A percentile compares a stretch with the other conserved stretches of the same genome.
Conservation (phyloP, 306 rosid genomes). For the Sphenostylis stenocarpa region DNA sequence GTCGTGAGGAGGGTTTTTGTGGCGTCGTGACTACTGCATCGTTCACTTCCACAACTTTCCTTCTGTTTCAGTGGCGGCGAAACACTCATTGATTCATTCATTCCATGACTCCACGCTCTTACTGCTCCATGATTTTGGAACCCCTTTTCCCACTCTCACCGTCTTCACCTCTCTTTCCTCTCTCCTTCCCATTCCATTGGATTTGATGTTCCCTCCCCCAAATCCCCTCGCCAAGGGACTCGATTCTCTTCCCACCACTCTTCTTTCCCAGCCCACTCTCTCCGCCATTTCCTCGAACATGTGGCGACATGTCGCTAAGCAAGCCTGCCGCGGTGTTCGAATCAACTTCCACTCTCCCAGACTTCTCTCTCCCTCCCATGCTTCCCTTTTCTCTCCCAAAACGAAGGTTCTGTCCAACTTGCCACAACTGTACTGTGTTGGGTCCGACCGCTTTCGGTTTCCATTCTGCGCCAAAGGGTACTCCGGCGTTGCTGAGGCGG, state of each 20-base stretch:
- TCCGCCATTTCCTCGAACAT: constrained; percentile 53
- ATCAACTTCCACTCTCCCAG: constrained; percentile 30
- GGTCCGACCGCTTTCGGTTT: background rate
- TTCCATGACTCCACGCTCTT: background rate
- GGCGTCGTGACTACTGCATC: background rate
- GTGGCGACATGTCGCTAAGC: constrained; percentile 69
- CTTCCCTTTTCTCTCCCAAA: background rate
- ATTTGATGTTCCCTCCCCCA: constrained; percentile 51
- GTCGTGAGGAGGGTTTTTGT: background rate
- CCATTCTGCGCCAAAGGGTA: constrained; percentile 47
- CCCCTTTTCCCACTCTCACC: background rate
- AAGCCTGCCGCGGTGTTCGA: constrained; percentile 35
- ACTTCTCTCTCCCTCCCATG: constrained; percentile 30
- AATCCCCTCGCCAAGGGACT: constrained; percentile 32
- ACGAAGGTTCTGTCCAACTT: background rate
- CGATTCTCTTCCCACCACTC: constrained; percentile 5
- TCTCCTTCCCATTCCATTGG: background rate
- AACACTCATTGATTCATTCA: background rate
- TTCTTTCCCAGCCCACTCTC: constrained; percentile 22
- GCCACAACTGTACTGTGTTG: constrained; percentile 23
- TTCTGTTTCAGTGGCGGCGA: constrained; percentile 42
- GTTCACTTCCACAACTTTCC: background rate
- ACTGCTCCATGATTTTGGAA: constrained; percentile 33
- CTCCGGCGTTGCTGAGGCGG: constrained; percentile 67
- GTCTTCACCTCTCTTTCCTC: background rate